A percentile compares a stretch with the other conserved stretches of the same genome.
Evolutionary conservation across 2,329 filamentous ascomycete genomes (phyloP).

Genomic region (Thermoascus crustaceus): DNA sequence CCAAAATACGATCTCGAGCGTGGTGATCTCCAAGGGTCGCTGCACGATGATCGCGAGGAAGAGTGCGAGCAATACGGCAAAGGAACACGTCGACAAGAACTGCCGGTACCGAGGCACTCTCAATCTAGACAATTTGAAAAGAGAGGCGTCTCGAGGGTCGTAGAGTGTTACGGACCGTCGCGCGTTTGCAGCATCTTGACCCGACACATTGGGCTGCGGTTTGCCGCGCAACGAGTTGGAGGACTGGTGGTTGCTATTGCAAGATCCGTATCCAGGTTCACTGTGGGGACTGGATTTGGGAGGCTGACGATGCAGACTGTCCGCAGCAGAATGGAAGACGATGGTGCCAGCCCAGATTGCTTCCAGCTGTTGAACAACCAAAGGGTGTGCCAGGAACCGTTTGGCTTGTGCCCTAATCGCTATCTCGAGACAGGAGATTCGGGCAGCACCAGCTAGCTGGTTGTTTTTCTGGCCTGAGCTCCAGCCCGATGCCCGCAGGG

Average conservation of each 20-base stretch:
- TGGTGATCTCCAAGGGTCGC: constrained; percentile 71
- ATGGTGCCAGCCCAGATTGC: constrained; percentile 96
- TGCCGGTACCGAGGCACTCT: constrained; percentile 88
- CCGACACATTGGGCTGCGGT: not conserved
- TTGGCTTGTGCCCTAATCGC: constrained; percentile 90
- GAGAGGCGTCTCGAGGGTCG: constrained; percentile 78
- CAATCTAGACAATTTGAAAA: constrained; percentile 84
- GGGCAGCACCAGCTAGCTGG: constrained; percentile 52
- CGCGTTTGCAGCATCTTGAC: constrained; percentile 6
- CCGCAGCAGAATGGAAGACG: constrained; percentile 83
- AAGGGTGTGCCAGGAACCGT: constrained; percentile 80
- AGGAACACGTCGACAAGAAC: constrained; percentile 78
- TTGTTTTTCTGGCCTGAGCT: constrained; percentile 32
- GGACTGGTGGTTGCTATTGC: constrained; percentile 11
- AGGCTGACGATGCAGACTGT: constrained; percentile 65
- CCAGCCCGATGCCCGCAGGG: constrained; percentile 29
- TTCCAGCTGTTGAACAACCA: constrained; percentile 91
- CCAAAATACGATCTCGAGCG: constrained; percentile 85
- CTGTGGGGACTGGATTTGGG: constrained; percentile 23
- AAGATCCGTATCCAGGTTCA: constrained; percentile 17
- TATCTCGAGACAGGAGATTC: constrained; percentile 85
- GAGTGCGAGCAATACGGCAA: constrained; percentile 73
- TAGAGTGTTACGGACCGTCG: constrained; percentile 78
- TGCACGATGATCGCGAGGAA: constrained; percentile 75
- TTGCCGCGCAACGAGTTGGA: constrained; percentile 13